Percentiles rank a stretch among this genome's conserved stretches.
phyloP scores from a whole-genome alignment of 306 rosid genomes.

The Inga oerstediana region DNA sequence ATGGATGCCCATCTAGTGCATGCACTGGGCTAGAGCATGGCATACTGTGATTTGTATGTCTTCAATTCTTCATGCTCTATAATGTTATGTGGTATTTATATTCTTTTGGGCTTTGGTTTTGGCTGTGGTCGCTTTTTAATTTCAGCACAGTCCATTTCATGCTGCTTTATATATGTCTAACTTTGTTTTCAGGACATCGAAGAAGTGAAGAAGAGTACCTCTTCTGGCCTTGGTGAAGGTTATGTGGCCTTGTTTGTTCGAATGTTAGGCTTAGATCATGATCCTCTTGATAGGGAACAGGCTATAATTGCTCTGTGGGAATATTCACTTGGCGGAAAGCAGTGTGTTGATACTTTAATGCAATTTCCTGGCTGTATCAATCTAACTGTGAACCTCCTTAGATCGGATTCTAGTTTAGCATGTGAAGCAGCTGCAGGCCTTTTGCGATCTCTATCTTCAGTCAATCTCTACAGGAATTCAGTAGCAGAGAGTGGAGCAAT shows the following conservation, averaged over 20 bases:
- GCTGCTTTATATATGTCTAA: slow-evolving; percentile 14
- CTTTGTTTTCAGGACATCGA: slow-evolving; percentile 55
- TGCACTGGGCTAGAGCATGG: neutral
- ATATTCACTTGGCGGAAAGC: slow-evolving; percentile 89
- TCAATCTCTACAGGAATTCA: slow-evolving; percentile 65
- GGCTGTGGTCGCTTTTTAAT: slow-evolving; percentile 11
- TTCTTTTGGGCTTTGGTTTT: slow-evolving; percentile 5
- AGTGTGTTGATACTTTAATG: slow-evolving; percentile 76
- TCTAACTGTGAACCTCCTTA: slow-evolving; percentile 72
- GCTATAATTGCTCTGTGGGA: slow-evolving; percentile 82
- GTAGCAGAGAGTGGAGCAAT: slow-evolving; percentile 86
- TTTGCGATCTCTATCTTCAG: slow-evolving; percentile 65
- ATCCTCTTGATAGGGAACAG: slow-evolving; percentile 76
- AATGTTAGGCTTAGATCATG: slow-evolving; percentile 85
- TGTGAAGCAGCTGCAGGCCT: slow-evolving; percentile 97
- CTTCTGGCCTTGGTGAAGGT: slow-evolving; percentile 57
- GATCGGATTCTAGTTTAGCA: slow-evolving; percentile 68
- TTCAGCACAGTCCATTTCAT: slow-evolving; percentile 7
- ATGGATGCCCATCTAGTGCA: neutral
- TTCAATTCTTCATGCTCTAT: neutral
- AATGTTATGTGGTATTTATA: neutral
- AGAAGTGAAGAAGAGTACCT: slow-evolving; percentile 42
- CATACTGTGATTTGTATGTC: neutral
- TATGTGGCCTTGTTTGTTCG: slow-evolving; percentile 79
- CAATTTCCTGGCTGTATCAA: slow-evolving; percentile 82